Evolutionary conservation across 345 rosid genomes (phyloP).

Genomic region (Melastoma malabathricum): DNA sequence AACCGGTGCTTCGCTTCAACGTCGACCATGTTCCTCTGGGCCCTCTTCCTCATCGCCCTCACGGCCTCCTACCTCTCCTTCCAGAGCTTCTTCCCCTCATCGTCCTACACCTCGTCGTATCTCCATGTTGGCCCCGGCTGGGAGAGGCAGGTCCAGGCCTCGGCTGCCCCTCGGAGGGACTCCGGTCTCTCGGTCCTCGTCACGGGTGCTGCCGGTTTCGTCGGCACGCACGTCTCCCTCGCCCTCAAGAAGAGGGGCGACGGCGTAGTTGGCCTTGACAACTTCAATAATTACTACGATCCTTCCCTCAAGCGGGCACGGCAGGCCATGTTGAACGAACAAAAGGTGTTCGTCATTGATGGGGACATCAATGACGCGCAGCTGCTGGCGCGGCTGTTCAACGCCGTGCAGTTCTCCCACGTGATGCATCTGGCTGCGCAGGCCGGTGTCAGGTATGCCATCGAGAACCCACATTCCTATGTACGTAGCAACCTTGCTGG

Average conservation of each 20-base stretch:
- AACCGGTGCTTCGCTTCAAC: constrained; percentile 78
- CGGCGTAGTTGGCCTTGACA: constrained; percentile 70
- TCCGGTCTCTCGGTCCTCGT: constrained; percentile 64
- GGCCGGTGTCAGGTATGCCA: constrained; percentile 71
- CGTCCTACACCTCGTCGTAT: constrained; percentile 40
- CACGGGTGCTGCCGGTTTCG: constrained; percentile 76
- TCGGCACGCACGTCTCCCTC: constrained; percentile 55
- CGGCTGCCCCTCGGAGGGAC: constrained; percentile 54
- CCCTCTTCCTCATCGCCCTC: constrained; percentile 70
- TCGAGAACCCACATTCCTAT: constrained; percentile 65
- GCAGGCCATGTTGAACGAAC: constrained; percentile 17
- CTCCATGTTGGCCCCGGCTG: constrained; percentile 70
- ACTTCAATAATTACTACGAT: constrained; percentile 66
- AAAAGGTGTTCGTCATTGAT: constrained; percentile 44
- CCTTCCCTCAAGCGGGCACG: constrained; percentile 51
- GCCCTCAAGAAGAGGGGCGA: constrained; percentile 62
- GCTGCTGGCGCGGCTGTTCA: constrained; percentile 49
- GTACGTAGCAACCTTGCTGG: constrained; percentile 72
- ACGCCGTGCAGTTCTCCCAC: constrained; percentile 66
- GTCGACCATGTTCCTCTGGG: constrained; percentile 86
- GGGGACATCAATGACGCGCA: constrained; percentile 62
- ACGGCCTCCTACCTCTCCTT: constrained; percentile 81
- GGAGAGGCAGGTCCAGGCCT: constrained; percentile 57
- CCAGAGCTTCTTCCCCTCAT: constrained; percentile 67
- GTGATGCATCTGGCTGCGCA: constrained; percentile 91